A percentile compares a stretch with the other conserved stretches of the same genome.
Conservation (phyloP, 176 grass and related monocot species). For the Rhynchospora tenuis region DNA sequence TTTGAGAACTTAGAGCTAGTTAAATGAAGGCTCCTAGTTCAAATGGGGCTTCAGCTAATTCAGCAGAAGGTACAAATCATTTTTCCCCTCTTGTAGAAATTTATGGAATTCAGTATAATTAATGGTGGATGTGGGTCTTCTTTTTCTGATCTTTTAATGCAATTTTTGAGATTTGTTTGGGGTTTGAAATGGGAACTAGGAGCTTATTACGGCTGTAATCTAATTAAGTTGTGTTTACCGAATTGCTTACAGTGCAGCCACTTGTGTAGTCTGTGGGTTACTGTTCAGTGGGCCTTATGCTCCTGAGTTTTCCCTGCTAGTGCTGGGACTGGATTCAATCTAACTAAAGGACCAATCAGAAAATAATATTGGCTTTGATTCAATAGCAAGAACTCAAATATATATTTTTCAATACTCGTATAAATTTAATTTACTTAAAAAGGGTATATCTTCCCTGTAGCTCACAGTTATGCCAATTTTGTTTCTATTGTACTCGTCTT, state of each 20-base stretch:
- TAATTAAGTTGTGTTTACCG: background rate
- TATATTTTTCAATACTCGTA: background rate
- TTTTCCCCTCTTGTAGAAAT: background rate
- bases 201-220: background rate
- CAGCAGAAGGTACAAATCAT: slow-evolving; percentile 27
- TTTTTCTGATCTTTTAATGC: background rate
- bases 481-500: background rate
- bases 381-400: background rate
- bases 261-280: background rate
- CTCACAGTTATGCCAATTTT: background rate
- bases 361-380: background rate
- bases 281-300: background rate
- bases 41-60: slow-evolving; percentile 19
- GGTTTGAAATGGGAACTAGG: background rate
- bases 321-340: background rate
- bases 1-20: slow-evolving; percentile 9
- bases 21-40: slow-evolving; percentile 38
- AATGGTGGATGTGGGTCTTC: background rate
- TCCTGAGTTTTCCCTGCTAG: background rate
- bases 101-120: background rate
- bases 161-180: background rate
- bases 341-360: background rate
- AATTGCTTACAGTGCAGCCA: background rate
- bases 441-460: background rate
- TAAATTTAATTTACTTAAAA: background rate